Conservation (phyloP, 495 filamentous ascomycete species). For the Xylaria grammica region DNA sequence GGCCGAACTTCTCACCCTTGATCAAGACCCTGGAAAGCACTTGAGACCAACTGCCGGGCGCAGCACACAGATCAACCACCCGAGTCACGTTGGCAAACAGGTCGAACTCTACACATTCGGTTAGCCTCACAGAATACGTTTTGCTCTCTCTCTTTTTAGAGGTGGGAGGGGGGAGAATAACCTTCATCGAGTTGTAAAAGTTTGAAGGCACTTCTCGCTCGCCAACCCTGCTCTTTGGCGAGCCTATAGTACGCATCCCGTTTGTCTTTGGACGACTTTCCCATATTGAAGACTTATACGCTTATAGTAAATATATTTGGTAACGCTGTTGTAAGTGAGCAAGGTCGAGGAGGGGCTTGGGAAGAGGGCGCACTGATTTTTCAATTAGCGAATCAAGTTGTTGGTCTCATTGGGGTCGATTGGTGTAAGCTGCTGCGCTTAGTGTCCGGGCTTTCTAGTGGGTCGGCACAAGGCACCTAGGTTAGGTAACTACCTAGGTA, state of each 20-base stretch:
- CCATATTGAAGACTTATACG: constrained; percentile 62
- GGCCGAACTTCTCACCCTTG: constrained; percentile 87
- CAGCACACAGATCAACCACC: constrained; percentile 95
- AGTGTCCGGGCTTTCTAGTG: not conserved
- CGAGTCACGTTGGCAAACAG: constrained; percentile 86
- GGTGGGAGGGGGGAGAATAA: constrained; percentile 25
- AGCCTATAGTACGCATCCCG: constrained; percentile 97
- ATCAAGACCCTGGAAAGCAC: constrained; percentile 91
- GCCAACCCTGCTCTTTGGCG: constrained; percentile 98
- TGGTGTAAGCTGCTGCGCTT: not conserved
- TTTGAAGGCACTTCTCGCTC: constrained; percentile 95
- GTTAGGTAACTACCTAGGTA: constrained; percentile 4
- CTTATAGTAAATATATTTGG: not conserved
- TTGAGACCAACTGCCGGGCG: constrained; percentile 95
- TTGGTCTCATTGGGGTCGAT: not conserved
- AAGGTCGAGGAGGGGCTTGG: not conserved
- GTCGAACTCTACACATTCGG: constrained; percentile 72
- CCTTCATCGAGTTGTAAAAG: constrained; percentile 91
- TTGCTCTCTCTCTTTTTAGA: constrained; percentile 1
- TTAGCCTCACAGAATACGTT: constrained; percentile 28
- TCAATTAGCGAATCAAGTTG: constrained; percentile 15
- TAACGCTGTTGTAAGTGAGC: not conserved
- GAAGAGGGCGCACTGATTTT: constrained; percentile 3
- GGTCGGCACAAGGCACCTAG: too few relatives aligned
- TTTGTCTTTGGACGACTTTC: constrained; percentile 98